Percentiles rank a stretch among this genome's conserved stretches.
These are phyloP conservation scores for Colletotrichum liaoningense DNA, from an alignment of 2,329 filamentous ascomycete genomes.

Conservation along the genomic window DNA sequence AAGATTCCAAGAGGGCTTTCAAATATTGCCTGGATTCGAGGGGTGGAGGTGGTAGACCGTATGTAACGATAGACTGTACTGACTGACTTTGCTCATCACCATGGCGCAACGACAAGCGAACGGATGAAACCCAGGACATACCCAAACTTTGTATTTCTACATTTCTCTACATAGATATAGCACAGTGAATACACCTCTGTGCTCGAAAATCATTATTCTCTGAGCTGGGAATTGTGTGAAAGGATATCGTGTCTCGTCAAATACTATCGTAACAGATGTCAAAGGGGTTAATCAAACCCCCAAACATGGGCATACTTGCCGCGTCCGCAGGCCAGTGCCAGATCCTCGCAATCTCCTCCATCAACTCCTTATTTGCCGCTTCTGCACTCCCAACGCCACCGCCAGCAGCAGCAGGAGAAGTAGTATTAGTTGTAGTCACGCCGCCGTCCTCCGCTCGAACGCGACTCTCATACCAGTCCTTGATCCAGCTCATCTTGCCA, in stretches of 20 bases:
- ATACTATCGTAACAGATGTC: constrained; percentile 4
- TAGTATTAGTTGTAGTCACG: not conserved
- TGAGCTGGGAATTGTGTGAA: not conserved
- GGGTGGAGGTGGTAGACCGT: not conserved
- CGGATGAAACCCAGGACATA: not conserved
- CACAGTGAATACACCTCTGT: not conserved
- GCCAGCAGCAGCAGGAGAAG: too few species aligned
- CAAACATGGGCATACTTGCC: constrained; percentile 7
- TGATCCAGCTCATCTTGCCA: constrained; percentile 21
- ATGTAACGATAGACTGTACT: not conserved
- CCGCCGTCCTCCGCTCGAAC: not conserved
- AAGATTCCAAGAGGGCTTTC: not conserved
- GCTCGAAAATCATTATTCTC: not conserved
- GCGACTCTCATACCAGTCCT: constrained; percentile 8
- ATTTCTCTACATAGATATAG: not conserved
- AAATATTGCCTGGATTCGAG: not conserved
- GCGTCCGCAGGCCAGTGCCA: constrained; percentile 16
- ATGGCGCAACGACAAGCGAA: constrained; percentile 14
- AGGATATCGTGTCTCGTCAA: not conserved
- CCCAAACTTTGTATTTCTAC: not conserved
- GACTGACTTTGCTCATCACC: not conserved
- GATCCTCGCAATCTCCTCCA: constrained; percentile 20
- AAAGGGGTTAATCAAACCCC: constrained; percentile 13
- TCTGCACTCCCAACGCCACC: not conserved
- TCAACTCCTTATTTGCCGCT: constrained; percentile 7